Evolutionary conservation across 2,329 filamentous ascomycete species (phyloP), one percentile per base, ranked within the genome.

Genomic region (Neodidymelliopsis sp.): DNA sequence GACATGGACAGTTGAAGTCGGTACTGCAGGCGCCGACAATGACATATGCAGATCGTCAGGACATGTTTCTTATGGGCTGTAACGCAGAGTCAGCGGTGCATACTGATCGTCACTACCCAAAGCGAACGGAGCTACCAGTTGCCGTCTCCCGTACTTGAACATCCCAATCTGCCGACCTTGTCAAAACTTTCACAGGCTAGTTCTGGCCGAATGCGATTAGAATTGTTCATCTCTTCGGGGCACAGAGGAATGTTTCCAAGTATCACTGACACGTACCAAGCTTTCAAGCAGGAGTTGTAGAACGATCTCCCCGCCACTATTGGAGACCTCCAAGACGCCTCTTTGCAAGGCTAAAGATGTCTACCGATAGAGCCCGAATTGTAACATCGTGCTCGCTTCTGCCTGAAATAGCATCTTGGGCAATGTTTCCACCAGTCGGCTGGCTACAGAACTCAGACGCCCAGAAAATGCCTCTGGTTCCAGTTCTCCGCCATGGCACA

Each of bases 11-110:
- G 24, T 27, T 33, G 20, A 25, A 20, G 40, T 45, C 40, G 47
- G 47, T 20, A 16, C 27, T 20, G 18, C 30, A 30, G 46, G 49
- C 42, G 45, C 63, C 63, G 63, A 66, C 39, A 46, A 58, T 61
- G 57, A 59, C 53, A 62, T 53, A 23, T 43, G 49, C 42, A 49
- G 44, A 28, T 34, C 42, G 20, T 52, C 45, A 37, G 45, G 30
- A 49, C 41, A 51, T 43, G 38, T 53, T 47, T 43, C 39, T 43
- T 30, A 33, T 51, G 44, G 33, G 15, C 34, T 23, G 28, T 40
- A 35, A 52, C 44, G 30, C 54, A 53, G 19, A 31, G 37, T 37
- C 30, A 40, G 53, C 49, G 35, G 27, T 38, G 47, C 35, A 42
- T 53, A 39, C 18, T 52, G 53, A 57, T 58, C 54, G 46, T 51